Base-by-base conservation (phyloP, 805 yeast species). In the Starmera quercuum region DNA sequence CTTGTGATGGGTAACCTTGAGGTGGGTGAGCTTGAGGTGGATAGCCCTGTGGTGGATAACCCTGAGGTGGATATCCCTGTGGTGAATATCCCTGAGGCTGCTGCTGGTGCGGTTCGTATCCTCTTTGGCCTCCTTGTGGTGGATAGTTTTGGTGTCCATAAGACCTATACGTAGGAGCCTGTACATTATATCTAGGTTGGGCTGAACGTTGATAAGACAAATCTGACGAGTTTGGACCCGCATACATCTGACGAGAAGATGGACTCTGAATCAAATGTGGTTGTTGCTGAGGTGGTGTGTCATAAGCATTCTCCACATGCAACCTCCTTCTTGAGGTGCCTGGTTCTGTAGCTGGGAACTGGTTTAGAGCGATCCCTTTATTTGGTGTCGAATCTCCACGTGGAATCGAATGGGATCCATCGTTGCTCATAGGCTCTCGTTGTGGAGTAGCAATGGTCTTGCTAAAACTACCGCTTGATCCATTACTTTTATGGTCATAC, bases 1-100 rank as follows among this genome's bases (percentile, higher is more conserved):
- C 46, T 32, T 45, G 45, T 4, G 49, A 20, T 24, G 40, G 41
- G 18, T 41, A 15, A 16, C 20, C 20, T 27, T 27, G 47, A 17
- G 20, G 48, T 35, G 28, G 26, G 20, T 14, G 20, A 8, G 32
- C 36, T 19, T 35, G 40, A 29, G 32, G 32, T 14, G 33, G 39
- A 20, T 33, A 22, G 17, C 24, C 20, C 15, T 12, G 12, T 15
- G 9, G 31, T 9, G 17, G 21, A 7, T 6, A 11, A 8, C 20
- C 16, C 13, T 20, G 25, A 7, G 30, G 29, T 19, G 20, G 30
- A 26, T 17, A n/a, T 14, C 17, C 17, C 18, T 11, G 15, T 9
- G 20, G 33, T 12, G 17, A 10, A 15, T 26, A 22, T 7, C 25
- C 32, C 13, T 32, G 26, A 10, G 38, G 33, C 4, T 31, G 21